Conservation (phyloP, 2,329 filamentous ascomycete genomes). For the Alternaria novae-zelandiae region DNA sequence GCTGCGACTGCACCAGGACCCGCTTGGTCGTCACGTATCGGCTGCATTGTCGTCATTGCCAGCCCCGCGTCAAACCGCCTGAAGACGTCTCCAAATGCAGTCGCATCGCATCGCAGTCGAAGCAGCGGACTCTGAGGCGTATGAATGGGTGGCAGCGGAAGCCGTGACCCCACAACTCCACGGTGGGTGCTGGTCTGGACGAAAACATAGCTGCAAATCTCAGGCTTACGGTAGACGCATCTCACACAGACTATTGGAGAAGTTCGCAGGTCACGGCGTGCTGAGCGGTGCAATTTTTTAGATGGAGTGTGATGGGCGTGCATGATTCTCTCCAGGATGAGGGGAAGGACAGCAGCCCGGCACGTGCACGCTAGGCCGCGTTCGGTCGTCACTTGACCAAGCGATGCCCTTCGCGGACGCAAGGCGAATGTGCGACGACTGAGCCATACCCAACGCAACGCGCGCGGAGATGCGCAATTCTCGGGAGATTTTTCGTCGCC, state of each 20-base stretch:
- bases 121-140: neutral
- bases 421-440: neutral
- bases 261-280: slow-evolving; percentile 14
- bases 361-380: slow-evolving; percentile 21
- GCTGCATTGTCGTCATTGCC: slow-evolving; percentile 17
- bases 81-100: neutral
- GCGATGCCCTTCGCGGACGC: neutral
- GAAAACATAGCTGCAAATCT: slow-evolving; percentile 7
- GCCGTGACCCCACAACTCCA: slow-evolving; percentile 2
- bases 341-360: neutral
- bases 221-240: slow-evolving; percentile 1
- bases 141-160: neutral
- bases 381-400: slow-evolving; percentile 13
- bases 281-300: slow-evolving; percentile 16
- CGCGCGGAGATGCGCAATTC: neutral
- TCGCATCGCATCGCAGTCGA: slow-evolving; percentile 5
- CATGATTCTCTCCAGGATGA: slow-evolving; percentile 29
- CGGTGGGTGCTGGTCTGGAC: neutral
- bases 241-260: slow-evolving; percentile 2
- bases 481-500: slow-evolving; percentile 1
- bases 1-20: slow-evolving; percentile 27
- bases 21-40: slow-evolving; percentile 17
- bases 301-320: slow-evolving; percentile 30
- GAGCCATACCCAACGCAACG: neutral
- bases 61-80: slow-evolving; percentile 10